phyloP scores from a whole-genome alignment of 2,329 filamentous ascomycete species.

The Hymenoscyphus albidus region DNA sequence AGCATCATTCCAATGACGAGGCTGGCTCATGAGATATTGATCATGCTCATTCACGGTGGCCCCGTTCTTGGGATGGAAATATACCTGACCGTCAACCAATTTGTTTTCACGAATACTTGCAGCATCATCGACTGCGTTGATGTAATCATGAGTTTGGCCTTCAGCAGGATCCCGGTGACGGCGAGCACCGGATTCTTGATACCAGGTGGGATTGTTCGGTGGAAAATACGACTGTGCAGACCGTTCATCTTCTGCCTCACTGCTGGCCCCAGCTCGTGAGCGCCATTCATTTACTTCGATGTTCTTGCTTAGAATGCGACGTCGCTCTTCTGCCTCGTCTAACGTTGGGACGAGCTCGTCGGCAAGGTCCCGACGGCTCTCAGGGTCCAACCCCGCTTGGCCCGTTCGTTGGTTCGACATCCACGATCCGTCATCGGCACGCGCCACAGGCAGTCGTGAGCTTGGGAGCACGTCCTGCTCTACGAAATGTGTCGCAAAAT shows the following conservation, averaged over 20 bases:
- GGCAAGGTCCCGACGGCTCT: constrained; percentile 24
- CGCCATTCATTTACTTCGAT: constrained; percentile 36
- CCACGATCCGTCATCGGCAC: constrained; percentile 31
- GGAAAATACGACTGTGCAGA: constrained; percentile 22
- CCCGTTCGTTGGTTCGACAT: constrained; percentile 24
- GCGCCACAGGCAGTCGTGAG: constrained; percentile 14
- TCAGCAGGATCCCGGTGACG: constrained; percentile 11
- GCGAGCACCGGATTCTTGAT: constrained; percentile 13
- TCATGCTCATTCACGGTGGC: constrained; percentile 25
- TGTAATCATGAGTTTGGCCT: constrained; percentile 20
- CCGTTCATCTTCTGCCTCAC: constrained; percentile 22
- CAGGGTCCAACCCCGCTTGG: constrained; percentile 31
- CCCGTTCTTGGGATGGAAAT: constrained; percentile 27
- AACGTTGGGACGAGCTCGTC: constrained; percentile 29
- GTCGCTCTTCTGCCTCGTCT: constrained; percentile 33
- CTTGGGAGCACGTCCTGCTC: constrained; percentile 10
- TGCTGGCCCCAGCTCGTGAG: constrained; percentile 24
- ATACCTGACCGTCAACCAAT: constrained; percentile 31
- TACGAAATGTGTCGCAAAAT: constrained; percentile 17
- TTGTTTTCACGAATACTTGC: constrained; percentile 33
- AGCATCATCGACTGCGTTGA: constrained; percentile 30
- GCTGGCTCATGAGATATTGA: constrained; percentile 28
- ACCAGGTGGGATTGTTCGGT: constrained; percentile 15
- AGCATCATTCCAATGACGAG: constrained; percentile 37
- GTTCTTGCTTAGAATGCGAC: constrained; percentile 32